phyloP scores from a whole-genome alignment of 2,329 filamentous ascomycete genomes.

The Phoma sp. region DNA sequence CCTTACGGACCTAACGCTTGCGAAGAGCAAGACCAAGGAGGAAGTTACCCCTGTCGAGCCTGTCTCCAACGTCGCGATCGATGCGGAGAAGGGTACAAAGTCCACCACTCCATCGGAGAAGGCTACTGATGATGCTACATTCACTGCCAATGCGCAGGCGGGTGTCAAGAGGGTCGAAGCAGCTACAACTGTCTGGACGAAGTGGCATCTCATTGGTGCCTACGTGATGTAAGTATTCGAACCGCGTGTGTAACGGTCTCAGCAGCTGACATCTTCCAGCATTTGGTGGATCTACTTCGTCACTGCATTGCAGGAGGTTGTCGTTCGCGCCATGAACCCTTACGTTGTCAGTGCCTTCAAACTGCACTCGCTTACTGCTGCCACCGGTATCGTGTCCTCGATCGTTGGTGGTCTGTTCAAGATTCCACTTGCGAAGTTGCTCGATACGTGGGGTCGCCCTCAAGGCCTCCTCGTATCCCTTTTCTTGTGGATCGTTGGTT shows the following conservation, averaged over 20 bases:
- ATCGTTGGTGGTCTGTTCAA: conserved; percentile 45
- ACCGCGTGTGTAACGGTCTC: background rate
- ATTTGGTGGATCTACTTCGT: conserved; percentile 58
- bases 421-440: conserved; percentile 48
- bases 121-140: conserved; percentile 15
- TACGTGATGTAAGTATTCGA: conserved; percentile 42
- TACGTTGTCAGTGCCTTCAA: conserved; percentile 48
- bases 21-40: conserved; percentile 19
- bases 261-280: conserved; percentile 29
- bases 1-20: conserved; percentile 9
- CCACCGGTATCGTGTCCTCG: conserved; percentile 42
- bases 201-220: conserved; percentile 41
- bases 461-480: conserved; percentile 44
- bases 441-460: conserved; percentile 49
- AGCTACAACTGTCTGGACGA: conserved; percentile 49
- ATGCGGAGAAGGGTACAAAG: conserved; percentile 4
- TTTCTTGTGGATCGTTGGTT: conserved; percentile 25
- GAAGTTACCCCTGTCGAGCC: conserved; percentile 11
- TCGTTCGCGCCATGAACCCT: conserved; percentile 48
- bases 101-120: conserved; percentile 12
- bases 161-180: conserved; percentile 50
- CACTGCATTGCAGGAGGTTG: conserved; percentile 55
- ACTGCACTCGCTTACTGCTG: conserved; percentile 42
- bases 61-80: background rate
- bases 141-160: conserved; percentile 36